These are phyloP conservation scores for Staphylotrichum tortipilum DNA, from an alignment of 495 filamentous ascomycete species.

Conservation along the genomic window DNA sequence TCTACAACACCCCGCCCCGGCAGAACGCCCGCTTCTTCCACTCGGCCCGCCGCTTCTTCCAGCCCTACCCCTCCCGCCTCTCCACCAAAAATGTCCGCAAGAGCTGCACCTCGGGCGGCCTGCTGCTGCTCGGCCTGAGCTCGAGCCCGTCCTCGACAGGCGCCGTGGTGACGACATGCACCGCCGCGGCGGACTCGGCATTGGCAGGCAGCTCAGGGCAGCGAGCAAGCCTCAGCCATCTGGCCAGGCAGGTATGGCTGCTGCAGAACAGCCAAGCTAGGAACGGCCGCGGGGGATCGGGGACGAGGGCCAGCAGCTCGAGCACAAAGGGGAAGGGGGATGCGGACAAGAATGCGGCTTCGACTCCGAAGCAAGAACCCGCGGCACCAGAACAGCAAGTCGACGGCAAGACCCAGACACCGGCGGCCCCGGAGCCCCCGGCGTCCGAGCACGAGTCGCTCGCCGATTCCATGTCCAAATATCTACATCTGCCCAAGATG, in stretches of 20 bases:
- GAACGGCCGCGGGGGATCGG: constrained; percentile 13
- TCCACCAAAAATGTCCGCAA: constrained; percentile 27
- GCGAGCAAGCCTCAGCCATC: constrained; percentile 28
- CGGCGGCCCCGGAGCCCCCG: constrained; percentile 14
- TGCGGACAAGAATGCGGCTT: constrained; percentile 12
- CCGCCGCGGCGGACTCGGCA: constrained; percentile 32
- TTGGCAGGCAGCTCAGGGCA: constrained; percentile 24
- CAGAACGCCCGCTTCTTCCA: constrained; percentile 18
- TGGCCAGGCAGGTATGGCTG: constrained; percentile 32
- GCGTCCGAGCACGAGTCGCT: constrained; percentile 29
- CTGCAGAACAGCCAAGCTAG: constrained; percentile 20
- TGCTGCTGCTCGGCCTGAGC: constrained; percentile 31
- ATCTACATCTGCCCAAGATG: constrained; percentile 56
- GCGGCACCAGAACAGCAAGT: constrained; percentile 3
- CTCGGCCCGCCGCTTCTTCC: constrained; percentile 11
- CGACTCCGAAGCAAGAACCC: constrained; percentile 4
- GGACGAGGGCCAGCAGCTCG: constrained; percentile 28
- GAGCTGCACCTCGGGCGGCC: constrained; percentile 37
- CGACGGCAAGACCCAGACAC: constrained; percentile 9
- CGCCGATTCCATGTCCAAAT: constrained; percentile 38
- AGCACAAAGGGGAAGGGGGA: constrained; percentile 27
- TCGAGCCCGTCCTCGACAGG: constrained; percentile 33
- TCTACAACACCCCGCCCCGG: constrained; percentile 6
- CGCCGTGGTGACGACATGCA: constrained; percentile 33
- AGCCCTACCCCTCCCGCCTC: constrained; percentile 11